These are phyloP conservation scores for Populus davidiana DNA, from an alignment of 345 rosid species.

Conservation along the genomic window DNA sequence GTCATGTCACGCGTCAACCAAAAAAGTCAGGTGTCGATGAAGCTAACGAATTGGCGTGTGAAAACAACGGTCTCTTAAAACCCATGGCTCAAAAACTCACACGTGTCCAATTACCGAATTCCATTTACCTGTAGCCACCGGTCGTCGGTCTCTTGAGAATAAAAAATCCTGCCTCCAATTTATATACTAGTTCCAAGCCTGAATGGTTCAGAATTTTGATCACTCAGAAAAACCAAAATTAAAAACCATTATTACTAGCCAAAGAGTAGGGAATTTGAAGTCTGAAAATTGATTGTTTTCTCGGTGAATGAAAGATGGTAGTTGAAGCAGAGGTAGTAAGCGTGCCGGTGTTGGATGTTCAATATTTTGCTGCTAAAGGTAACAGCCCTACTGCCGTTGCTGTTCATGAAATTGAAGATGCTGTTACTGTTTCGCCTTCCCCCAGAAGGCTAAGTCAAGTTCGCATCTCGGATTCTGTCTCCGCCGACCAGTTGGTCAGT, in stretches of 20 bases:
- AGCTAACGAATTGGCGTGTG: slow-evolving; percentile 11
- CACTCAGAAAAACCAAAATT: slow-evolving; percentile 1
- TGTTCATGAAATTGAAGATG: slow-evolving; percentile 32
- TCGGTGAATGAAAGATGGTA: slow-evolving; percentile 43
- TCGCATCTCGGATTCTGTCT: slow-evolving; percentile 40
- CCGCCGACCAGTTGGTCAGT: slow-evolving; percentile 48
- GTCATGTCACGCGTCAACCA: slow-evolving; percentile 30
- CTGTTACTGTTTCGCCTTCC: slow-evolving; percentile 36
- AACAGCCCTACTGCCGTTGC: neutral
- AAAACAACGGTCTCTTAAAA: slow-evolving; percentile 7
- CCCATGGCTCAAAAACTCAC: slow-evolving; percentile 27
- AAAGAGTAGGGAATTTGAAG: neutral
- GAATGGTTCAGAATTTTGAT: neutral
- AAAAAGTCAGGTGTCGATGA: slow-evolving; percentile 35
- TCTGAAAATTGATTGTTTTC: neutral
- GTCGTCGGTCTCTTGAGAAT: slow-evolving; percentile 28
- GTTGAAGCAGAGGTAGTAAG: slow-evolving; percentile 64
- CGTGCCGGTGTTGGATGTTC: slow-evolving; percentile 49
- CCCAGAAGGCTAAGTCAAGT: slow-evolving; percentile 36
- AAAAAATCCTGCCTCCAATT: slow-evolving; percentile 12
- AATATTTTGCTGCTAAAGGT: slow-evolving; percentile 27
- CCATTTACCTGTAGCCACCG: slow-evolving; percentile 29
- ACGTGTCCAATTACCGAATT: slow-evolving; percentile 28
- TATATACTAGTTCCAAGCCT: neutral
- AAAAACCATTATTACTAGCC: neutral